Percentiles rank a stretch among this genome's conserved stretches.
These are phyloP conservation scores for Amanita molliuscula DNA, from an alignment of 768 basidiomycete genomes.

Conservation along the genomic window DNA sequence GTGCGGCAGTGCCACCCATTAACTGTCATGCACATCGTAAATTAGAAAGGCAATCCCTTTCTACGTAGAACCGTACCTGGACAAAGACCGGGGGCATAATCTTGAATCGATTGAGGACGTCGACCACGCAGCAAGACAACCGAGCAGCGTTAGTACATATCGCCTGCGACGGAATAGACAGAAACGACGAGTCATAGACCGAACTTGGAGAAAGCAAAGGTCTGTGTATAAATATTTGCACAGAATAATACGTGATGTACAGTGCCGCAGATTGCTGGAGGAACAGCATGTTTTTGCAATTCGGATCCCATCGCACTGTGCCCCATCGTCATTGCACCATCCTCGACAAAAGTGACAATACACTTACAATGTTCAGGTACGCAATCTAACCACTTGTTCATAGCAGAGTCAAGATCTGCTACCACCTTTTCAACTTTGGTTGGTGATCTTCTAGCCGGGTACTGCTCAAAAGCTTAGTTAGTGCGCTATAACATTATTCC, in stretches of 20 bases:
- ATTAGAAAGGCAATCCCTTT: conserved; percentile 3
- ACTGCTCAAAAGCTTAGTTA: conserved; percentile 28
- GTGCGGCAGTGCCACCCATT: conserved; percentile 27
- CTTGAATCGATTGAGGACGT: conserved; percentile 30
- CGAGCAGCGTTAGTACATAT: conserved; percentile 84
- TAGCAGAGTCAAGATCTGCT: conserved; percentile 60
- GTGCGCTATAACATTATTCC: background rate
- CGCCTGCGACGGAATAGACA: conserved; percentile 51
- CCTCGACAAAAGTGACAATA: conserved; percentile 39
- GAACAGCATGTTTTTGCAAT: conserved; percentile 24
- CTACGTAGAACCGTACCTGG: conserved; percentile 20
- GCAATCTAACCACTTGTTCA: conserved; percentile 72
- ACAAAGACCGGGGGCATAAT: conserved; percentile 22
- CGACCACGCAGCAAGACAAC: conserved; percentile 62
- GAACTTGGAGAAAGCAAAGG: conserved; percentile 75
- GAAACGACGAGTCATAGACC: conserved; percentile 32
- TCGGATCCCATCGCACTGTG: conserved; percentile 35
- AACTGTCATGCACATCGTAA: conserved; percentile 13
- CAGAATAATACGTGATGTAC: conserved; percentile 31
- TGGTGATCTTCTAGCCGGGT: conserved; percentile 59
- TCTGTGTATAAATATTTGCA: conserved; percentile 69
- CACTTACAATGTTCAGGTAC: conserved; percentile 46
- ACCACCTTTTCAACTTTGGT: conserved; percentile 45
- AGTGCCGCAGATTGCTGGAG: conserved; percentile 51
- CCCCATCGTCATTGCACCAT: conserved; percentile 17